Evolutionary conservation across 192 early-diverging fungal species (phyloP).

Genomic region (Dissophora ornata): DNA sequence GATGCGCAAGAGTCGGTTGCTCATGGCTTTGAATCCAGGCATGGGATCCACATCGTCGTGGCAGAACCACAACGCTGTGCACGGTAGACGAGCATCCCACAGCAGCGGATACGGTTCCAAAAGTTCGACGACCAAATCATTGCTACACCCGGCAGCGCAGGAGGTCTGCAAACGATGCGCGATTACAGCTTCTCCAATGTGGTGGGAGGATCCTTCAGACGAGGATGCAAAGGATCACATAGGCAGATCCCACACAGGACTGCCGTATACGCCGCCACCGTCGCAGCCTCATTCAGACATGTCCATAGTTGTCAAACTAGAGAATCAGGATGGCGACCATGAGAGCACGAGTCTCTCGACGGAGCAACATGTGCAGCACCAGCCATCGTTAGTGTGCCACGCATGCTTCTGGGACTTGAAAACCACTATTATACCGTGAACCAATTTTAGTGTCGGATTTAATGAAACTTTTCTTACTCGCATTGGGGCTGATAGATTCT

Average conservation of each 20-base stretch:
- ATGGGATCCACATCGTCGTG: conserved; percentile 14
- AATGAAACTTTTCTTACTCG: too few species aligned
- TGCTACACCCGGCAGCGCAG: not conserved
- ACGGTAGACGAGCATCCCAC: conserved; percentile 15
- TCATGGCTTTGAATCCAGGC: conserved; percentile 36
- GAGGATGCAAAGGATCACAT: conserved; percentile 2
- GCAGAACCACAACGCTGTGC: not conserved
- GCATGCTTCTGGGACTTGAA: conserved; percentile 34
- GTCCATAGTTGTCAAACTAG: conserved; percentile 13
- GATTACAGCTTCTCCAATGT: conserved; percentile 54
- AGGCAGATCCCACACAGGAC: not conserved
- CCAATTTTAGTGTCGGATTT: too few species aligned
- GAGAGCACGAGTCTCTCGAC: not conserved
- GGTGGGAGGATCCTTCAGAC: conserved; percentile 46
- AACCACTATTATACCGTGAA: not conserved
- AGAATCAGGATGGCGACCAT: not conserved
- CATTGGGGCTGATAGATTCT: too few species aligned
- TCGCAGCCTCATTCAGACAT: conserved; percentile 4
- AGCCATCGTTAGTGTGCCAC: conserved; percentile 24
- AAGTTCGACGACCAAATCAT: conserved; percentile 11
- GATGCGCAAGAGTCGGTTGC: conserved; percentile 57
- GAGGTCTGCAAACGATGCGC: conserved; percentile 36
- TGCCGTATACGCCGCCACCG: not conserved
- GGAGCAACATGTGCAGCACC: not conserved
- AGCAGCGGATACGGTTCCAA: conserved; percentile 15